A percentile compares a stretch with the other conserved stretches of the same genome.
These are phyloP conservation scores for Fusarium citri DNA, from an alignment of 2,329 filamentous ascomycete species.

Conservation along the genomic window DNA sequence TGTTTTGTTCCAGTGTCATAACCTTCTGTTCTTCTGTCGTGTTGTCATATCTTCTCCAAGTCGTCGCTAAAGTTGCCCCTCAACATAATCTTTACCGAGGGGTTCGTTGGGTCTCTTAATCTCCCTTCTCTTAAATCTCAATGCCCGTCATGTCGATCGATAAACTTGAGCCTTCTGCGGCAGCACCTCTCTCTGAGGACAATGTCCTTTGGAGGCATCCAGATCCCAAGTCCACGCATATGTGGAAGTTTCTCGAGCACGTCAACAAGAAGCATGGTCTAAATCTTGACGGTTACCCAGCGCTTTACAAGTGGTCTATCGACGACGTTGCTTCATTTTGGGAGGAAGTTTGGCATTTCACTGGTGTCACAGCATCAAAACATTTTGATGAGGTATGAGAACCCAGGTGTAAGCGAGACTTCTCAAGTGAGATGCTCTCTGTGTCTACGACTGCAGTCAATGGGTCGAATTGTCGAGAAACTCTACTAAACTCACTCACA, in stretches of 20 bases:
- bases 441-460: background rate
- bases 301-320: slow-evolving; percentile 88
- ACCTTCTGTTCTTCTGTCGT: background rate
- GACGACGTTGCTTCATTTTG: slow-evolving; percentile 82
- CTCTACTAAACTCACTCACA: slow-evolving; percentile 51
- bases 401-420: background rate
- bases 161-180: slow-evolving; percentile 37
- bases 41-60: slow-evolving; percentile 3
- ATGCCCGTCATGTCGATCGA: slow-evolving; percentile 46
- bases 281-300: slow-evolving; percentile 73
- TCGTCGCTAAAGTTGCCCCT: slow-evolving; percentile 16
- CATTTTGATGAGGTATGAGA: slow-evolving; percentile 68
- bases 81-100: slow-evolving; percentile 11
- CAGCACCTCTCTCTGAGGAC: slow-evolving; percentile 34
- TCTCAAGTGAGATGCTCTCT: slow-evolving; percentile 22
- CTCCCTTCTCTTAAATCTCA: slow-evolving; percentile 3
- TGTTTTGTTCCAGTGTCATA: slow-evolving; percentile 2
- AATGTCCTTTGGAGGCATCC: slow-evolving; percentile 78
- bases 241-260: slow-evolving; percentile 76
- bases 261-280: slow-evolving; percentile 76
- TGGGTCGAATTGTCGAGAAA: background rate
- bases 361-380: slow-evolving; percentile 76
- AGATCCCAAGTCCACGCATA: slow-evolving; percentile 73
- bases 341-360: slow-evolving; percentile 86
- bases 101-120: background rate